Percentiles rank a stretch among this genome's conserved stretches.
phyloP scores from a whole-genome alignment of 805 yeast species.

The Clavispora fructus region DNA sequence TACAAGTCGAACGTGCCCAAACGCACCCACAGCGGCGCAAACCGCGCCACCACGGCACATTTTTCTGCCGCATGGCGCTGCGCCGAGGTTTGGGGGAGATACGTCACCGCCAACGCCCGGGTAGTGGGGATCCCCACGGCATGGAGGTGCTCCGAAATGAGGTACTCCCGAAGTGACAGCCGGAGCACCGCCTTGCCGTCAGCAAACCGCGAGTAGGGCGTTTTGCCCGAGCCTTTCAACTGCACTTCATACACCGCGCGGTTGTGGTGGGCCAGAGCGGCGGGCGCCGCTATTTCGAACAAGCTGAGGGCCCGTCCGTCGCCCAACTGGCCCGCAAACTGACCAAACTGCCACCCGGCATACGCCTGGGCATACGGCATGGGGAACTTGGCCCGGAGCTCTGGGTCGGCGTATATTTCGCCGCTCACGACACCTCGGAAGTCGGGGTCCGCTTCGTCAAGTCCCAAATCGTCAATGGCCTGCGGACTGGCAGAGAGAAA shows the following conservation, averaged over 20 bases:
- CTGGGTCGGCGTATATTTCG: conserved; percentile 24
- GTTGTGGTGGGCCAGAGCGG: conserved; percentile 16
- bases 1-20: conserved; percentile 84
- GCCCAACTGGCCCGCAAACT: conserved; percentile 95
- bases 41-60: conserved; percentile 80
- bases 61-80: conserved; percentile 66
- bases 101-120: conserved; percentile 70
- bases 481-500: conserved; percentile 53
- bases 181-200: conserved; percentile 93
- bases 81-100: conserved; percentile 72
- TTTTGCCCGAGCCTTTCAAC: conserved; percentile 86
- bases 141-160: conserved; percentile 75
- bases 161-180: conserved; percentile 82
- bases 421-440: conserved; percentile 63
- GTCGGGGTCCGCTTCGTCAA: conserved; percentile 39
- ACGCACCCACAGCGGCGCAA: conserved; percentile 83
- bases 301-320: conserved; percentile 88
- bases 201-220: conserved; percentile 91
- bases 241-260: conserved; percentile 59
- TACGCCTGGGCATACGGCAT: conserved; percentile 88
- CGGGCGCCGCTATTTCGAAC: conserved; percentile 55
- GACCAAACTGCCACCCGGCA: conserved; percentile 96
- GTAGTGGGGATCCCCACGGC: conserved; percentile 85
- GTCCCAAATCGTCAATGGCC: conserved; percentile 60
- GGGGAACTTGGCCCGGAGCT: conserved; percentile 27